Base-by-base conservation (phyloP, 805 yeast genomes). In the Candida sithepensis region DNA sequence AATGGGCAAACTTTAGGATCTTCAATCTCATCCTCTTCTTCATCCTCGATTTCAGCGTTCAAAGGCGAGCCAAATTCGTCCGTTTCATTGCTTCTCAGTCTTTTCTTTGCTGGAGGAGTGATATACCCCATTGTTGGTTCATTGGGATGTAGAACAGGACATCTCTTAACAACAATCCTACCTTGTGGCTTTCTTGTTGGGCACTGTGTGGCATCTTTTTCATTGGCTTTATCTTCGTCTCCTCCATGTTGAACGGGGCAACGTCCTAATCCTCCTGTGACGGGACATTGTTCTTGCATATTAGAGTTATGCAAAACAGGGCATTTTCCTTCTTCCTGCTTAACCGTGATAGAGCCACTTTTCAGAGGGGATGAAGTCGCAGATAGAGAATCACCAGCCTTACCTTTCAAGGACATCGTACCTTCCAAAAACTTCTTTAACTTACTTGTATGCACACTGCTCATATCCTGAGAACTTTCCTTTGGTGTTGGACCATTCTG, bases 1-100 rank as follows among this genome's bases (percentile, higher is more conserved):
- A 73, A 51, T 1, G 77, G 77, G 49, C 76, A 73, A 5, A 71
- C 74, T 48, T 69, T 71, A 2, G 67, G 67, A 26, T 68, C 72
- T 23, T 59, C 65, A 3, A 56, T 49, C 45, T 50, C 68, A 47
- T 59, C 66, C 47, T 56, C 54, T 12, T 47, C 54, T 3, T 58
- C 59, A 4, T 55, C 58, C 7, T 52, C 60, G 10, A 45, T 36
- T 12, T 22, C 42, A 21, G 21, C 46, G 38, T 30, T 23, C 21
- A 34, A 34, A 6, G 38, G 38, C n/a, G 42, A 21, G 21, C 41
- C 48, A 30, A 22, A 24, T 18, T 41, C 42, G 4, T 48, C 51
- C 18, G 41, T 47, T 10, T 44, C 49, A 20, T 22, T 20, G 26
- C 20, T 34, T 30, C 32, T 20, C 33, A 39, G 19, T 42, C 34